Percentiles rank a stretch among this genome's conserved stretches.
Evolutionary conservation across 2,329 filamentous ascomycete genomes (phyloP).

Genomic region (Botrytis elliptica): DNA sequence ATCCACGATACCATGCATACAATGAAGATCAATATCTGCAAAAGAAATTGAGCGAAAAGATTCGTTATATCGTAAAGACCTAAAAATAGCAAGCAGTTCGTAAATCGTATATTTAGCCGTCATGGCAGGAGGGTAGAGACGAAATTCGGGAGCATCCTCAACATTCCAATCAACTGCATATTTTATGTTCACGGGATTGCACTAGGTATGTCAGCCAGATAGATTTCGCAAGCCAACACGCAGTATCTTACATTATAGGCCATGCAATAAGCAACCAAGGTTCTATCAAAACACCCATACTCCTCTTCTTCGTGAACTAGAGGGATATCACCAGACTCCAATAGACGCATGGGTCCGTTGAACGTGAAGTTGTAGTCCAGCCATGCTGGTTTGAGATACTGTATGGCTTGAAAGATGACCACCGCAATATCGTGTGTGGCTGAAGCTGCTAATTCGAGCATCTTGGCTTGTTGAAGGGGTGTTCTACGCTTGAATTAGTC

Average conservation of each 20-base stretch:
- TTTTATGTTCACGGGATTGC: slow-evolving; percentile 62
- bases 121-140: slow-evolving; percentile 56
- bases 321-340: slow-evolving; percentile 47
- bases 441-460: slow-evolving; percentile 61
- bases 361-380: slow-evolving; percentile 61
- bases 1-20: slow-evolving; percentile 61
- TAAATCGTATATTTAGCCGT: slow-evolving; percentile 55
- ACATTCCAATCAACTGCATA: slow-evolving; percentile 60
- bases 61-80: slow-evolving; percentile 69
- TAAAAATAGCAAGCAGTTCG: slow-evolving; percentile 68
- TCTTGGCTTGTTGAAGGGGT: slow-evolving; percentile 54
- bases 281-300: slow-evolving; percentile 61
- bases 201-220: slow-evolving; percentile 25
- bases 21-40: slow-evolving; percentile 60
- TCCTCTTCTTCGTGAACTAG: slow-evolving; percentile 56
- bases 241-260: slow-evolving; percentile 55
- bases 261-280: slow-evolving; percentile 66
- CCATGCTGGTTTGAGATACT: slow-evolving; percentile 65
- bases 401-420: slow-evolving; percentile 59
- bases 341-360: slow-evolving; percentile 55
- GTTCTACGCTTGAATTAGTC: slow-evolving; percentile 32
- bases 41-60: slow-evolving; percentile 68
- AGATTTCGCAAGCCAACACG: background rate
- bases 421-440: slow-evolving; percentile 64
- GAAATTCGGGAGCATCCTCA: slow-evolving; percentile 67